These are phyloP conservation scores for Oryza punctata DNA, from an alignment of 176 grass and related monocot genomes.

Conservation along the genomic window DNA sequence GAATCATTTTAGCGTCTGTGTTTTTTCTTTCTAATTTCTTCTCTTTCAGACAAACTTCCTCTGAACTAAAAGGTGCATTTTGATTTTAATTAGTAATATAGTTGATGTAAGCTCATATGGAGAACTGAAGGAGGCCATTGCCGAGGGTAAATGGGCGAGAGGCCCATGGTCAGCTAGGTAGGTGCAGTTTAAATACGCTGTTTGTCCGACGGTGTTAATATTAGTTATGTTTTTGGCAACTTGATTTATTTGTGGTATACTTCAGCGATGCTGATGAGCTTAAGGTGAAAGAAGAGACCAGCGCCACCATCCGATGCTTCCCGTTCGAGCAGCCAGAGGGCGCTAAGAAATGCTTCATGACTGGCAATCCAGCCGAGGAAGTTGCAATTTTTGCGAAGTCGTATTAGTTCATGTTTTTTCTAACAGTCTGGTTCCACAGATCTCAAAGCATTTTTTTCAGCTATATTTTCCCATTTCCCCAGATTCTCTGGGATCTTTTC, in stretches of 20 bases:
- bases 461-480: background rate
- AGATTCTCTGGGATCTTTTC: background rate
- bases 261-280: slow-evolving; percentile 80
- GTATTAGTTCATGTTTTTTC: slow-evolving; percentile 50
- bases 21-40: background rate
- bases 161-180: slow-evolving; percentile 98
- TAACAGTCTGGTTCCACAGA: background rate
- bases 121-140: slow-evolving; percentile 83
- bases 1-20: background rate
- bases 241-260: slow-evolving; percentile 32
- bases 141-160: slow-evolving; percentile 92
- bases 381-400: slow-evolving; percentile 96
- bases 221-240: background rate
- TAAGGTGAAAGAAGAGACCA: slow-evolving; percentile 97
- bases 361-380: slow-evolving; percentile 78
- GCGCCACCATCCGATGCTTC: slow-evolving; percentile 93
- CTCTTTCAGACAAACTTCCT: background rate
- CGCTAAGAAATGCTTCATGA: slow-evolving; percentile 93
- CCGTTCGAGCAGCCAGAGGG: slow-evolving; percentile 87
- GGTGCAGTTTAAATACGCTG: background rate
- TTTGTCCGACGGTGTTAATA: background rate
- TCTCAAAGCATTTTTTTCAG: background rate
- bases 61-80: background rate
- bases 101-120: slow-evolving; percentile 85
- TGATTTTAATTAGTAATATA: slow-evolving; percentile 62